A percentile compares a stretch with the other conserved stretches of the same genome.
Evolutionary conservation across 257 asterid genomes (phyloP).

Genomic region (Capsicum baccatum): DNA sequence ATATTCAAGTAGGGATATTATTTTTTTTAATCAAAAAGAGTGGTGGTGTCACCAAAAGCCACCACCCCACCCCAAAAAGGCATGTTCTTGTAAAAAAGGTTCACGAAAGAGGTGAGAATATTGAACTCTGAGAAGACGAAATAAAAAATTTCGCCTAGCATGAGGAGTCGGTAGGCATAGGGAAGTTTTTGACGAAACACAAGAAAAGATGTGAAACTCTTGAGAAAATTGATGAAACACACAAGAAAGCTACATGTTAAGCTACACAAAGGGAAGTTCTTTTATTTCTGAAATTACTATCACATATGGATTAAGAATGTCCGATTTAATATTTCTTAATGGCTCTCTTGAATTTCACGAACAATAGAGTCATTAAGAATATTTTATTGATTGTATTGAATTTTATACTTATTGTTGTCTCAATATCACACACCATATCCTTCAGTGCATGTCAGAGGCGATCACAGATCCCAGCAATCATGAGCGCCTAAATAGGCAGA

Average conservation of each 20-base stretch:
- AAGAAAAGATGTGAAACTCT: neutral
- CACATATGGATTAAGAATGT: neutral
- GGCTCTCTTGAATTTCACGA: conserved; percentile 1
- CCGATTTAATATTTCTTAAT: neutral
- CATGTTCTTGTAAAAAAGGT: neutral
- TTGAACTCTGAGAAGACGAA: neutral
- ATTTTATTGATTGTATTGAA: neutral
- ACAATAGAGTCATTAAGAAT: neutral
- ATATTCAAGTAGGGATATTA: neutral
- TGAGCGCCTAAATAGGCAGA: conserved; percentile 4
- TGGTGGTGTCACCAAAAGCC: neutral
- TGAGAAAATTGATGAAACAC: neutral
- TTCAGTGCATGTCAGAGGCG: conserved; percentile 17
- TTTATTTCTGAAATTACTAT: neutral
- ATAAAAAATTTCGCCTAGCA: neutral
- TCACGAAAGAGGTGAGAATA: neutral
- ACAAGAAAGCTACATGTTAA: neutral
- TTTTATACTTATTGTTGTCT: neutral
- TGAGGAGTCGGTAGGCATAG: neutral
- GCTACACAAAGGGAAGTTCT: neutral
- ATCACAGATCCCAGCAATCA: conserved; percentile 1
- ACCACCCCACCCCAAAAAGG: neutral
- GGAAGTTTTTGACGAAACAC: no score
- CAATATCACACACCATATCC: neutral
- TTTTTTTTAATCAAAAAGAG: neutral